Base-by-base conservation (phyloP, 106 monocot genomes). In the Phalaenopsis aphrodite region DNA sequence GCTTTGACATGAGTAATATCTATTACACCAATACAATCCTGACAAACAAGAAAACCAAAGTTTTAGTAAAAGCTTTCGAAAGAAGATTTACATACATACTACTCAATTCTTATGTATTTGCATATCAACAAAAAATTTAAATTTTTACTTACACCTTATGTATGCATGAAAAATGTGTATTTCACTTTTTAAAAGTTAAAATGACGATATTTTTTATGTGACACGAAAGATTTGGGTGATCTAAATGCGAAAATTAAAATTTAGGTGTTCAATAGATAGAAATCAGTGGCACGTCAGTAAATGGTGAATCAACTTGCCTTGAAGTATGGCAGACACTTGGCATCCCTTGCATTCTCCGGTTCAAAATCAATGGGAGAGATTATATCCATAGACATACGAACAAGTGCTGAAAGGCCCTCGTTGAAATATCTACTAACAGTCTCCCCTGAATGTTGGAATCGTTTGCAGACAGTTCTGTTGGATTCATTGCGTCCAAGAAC, bases 1-100 rank as follows among this genome's bases (percentile, higher is more conserved):
- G 76, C 76, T 48, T 46, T 46, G 48, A 76, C 76, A 76, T 76
- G 76, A 76, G 76, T 76, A 16, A 21, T 24, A 76, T 76, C 76
- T 17, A 76, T 46, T 18, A 49, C n/a, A 10, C 76, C 76, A 76
- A 76, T 76, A 76, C 76, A 76, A n/a, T 76, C 76, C 76, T 76
- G 49, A 10, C 18, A 76, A 3, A 12, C 47, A 49, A 42, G 9
- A 58, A 36, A 12, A 23, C 16, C 1, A 5, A 76, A 23, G 2
- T 9, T 49, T 19, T 30, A 10, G 10, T 48, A 48, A 7, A 23
- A 48, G n/a, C 5, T 36, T 30, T 30, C 30, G 30, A 30, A 30
- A 0, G 30, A 30, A 30, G 30, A 30, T 30, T 30, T 30, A 30
- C 30, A 30, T 30, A 30, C 0, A 30, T 30, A 30, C 30, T 30